Evolutionary conservation across 2,329 filamentous ascomycete species (phyloP).

Genomic region (Huntiella savannae): DNA sequence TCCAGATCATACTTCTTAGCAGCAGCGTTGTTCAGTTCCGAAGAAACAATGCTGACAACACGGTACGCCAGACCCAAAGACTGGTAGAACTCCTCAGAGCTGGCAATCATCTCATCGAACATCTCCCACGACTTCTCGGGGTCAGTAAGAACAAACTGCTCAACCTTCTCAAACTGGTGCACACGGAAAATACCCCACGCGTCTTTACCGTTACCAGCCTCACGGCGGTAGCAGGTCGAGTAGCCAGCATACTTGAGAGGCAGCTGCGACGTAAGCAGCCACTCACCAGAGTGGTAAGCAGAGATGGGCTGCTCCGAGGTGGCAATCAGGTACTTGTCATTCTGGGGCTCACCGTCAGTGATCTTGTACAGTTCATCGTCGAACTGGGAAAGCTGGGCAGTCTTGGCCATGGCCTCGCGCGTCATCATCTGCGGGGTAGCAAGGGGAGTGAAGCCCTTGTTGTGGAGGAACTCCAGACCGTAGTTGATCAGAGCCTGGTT

Average conservation of each 20-base stretch:
- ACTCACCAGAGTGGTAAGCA: slow-evolving; percentile 81
- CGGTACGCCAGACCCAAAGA: slow-evolving; percentile 77
- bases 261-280: slow-evolving; percentile 67
- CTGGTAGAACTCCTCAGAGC: slow-evolving; percentile 89
- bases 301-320: slow-evolving; percentile 93
- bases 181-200: slow-evolving; percentile 97
- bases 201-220: slow-evolving; percentile 74
- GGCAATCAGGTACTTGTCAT: slow-evolving; percentile 63
- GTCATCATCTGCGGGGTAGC: slow-evolving; percentile 91
- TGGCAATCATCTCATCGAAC: slow-evolving; percentile 82
- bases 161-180: slow-evolving; percentile 92
- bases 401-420: slow-evolving; percentile 92
- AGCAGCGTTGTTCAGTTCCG: slow-evolving; percentile 58
- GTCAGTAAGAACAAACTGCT: slow-evolving; percentile 64
- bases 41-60: slow-evolving; percentile 87
- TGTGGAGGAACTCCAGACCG: slow-evolving; percentile 70
- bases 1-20: slow-evolving; percentile 93
- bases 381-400: slow-evolving; percentile 89
- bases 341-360: slow-evolving; percentile 64
- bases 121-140: slow-evolving; percentile 83
- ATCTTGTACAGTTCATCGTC: slow-evolving; percentile 98
- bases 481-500: slow-evolving; percentile 88
- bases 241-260: slow-evolving; percentile 88
- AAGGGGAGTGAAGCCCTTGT: slow-evolving; percentile 63
- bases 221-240: slow-evolving; percentile 87